Base-by-base conservation (phyloP, 805 yeast species). In the Cyberlindnera veronae region DNA sequence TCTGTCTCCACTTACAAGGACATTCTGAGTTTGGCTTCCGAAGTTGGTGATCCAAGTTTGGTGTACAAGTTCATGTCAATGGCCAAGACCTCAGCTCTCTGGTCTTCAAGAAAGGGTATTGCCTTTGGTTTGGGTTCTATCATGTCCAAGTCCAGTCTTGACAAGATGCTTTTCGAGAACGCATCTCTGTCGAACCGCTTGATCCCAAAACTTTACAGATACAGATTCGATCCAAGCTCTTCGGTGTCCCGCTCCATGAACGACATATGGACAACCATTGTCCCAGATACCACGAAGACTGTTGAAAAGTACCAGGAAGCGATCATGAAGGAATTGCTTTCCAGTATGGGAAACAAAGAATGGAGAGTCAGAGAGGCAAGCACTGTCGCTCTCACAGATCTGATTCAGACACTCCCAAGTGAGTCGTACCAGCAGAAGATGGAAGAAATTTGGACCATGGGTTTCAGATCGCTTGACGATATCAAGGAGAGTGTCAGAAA, bases 281-380 rank as follows among this genome's bases (percentile, higher is more conserved):
- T 87, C 22, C 60, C 68, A 3, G 78, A 76, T 45, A 64, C 85
- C 0, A 64, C 82, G 0, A 64, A 64, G 32, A 70, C 81, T 0
- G 64, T 90, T 11, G 66, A 63, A 3, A 64, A 62, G 3, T 74
- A 82, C 54, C 78, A 79, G 50, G 73, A 70, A 10, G 61, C 62
- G 3, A 88, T 93, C 34, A 58, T 85, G 41, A 57, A 68, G 4
- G 96, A 87, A 51, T 62, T 88, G 3, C 56, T 87, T 32, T 57
- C 54, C 2, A 74, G 87, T 19, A 82, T 88, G 81, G 82, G 88
- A 2, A 78, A 77, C 43, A 75, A 81, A 39, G 97, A 93, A 61
- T 93, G 98, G 97, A 74, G 98, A 51, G 86, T 83, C 0, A 73
- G 99, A 50, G 93, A 91, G 56, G 96, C 96, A 0, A 77, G 93